phyloP scores from a whole-genome alignment of 495 filamentous ascomycete species.

The Lasiosphaeria hispida region DNA sequence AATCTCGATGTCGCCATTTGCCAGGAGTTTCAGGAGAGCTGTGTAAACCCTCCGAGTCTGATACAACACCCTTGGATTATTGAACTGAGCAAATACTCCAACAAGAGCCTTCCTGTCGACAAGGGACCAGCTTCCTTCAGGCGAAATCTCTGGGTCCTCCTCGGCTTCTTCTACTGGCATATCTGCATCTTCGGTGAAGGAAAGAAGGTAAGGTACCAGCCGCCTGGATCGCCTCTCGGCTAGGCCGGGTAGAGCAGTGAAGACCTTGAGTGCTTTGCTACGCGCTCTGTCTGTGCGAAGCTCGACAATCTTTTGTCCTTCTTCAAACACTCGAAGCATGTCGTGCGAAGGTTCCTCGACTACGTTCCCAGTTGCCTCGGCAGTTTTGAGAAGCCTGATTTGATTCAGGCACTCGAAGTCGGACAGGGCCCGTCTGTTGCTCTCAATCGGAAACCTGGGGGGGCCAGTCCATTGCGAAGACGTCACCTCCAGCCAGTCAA shows the following conservation, averaged over 20 bases:
- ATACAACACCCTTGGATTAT: slow-evolving; percentile 79
- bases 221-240: slow-evolving; percentile 83
- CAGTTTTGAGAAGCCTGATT: slow-evolving; percentile 50
- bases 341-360: slow-evolving; percentile 41
- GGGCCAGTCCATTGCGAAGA: slow-evolving; percentile 47
- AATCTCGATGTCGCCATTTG: slow-evolving; percentile 83
- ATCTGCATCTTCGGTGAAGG: slow-evolving; percentile 62
- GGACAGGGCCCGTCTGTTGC: slow-evolving; percentile 37
- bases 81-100: slow-evolving; percentile 77
- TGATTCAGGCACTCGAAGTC: slow-evolving; percentile 84
- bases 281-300: slow-evolving; percentile 50
- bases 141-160: slow-evolving; percentile 51
- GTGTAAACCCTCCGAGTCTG: slow-evolving; percentile 73
- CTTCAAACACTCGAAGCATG: slow-evolving; percentile 51
- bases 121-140: slow-evolving; percentile 55
- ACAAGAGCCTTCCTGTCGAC: slow-evolving; percentile 77
- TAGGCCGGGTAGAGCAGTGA: slow-evolving; percentile 66
- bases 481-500: slow-evolving; percentile 71
- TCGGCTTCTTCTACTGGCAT: slow-evolving; percentile 39
- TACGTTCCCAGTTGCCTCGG: slow-evolving; percentile 38
- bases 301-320: slow-evolving; percentile 44
- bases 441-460: slow-evolving; percentile 23
- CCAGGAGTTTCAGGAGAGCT: slow-evolving; percentile 67
- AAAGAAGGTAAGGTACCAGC: slow-evolving; percentile 80
- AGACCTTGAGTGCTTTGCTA: slow-evolving; percentile 73